Conservation (phyloP, 2,329 filamentous ascomycete genomes). For the Nigrospora sphaerica region DNA sequence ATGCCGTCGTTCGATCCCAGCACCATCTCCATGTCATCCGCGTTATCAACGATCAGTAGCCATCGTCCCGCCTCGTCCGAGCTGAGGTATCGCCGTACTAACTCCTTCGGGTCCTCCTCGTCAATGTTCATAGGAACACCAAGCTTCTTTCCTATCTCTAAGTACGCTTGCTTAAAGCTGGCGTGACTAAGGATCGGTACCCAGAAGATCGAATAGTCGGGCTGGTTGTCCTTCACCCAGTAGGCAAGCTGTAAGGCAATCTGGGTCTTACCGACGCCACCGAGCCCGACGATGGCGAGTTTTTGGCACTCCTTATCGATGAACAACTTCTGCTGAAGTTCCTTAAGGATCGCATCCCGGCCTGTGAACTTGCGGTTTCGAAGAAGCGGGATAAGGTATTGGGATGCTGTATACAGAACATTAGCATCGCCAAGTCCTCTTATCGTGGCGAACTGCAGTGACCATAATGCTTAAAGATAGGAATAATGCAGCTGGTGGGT, state of each 20-base stretch:
- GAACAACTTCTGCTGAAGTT: no score
- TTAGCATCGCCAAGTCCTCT: no score
- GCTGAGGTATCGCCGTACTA: no score
- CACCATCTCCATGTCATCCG: slow-evolving; percentile 21
- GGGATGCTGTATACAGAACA: no score
- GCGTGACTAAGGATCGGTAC: slow-evolving; percentile 19
- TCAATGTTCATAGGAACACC: no score
- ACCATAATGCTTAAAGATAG: no score
- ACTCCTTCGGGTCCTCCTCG: no score
- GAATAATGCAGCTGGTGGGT: no score
- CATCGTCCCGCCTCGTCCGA: slow-evolving; percentile 17
- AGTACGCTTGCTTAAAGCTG: slow-evolving; percentile 27
- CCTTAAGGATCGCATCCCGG: no score
- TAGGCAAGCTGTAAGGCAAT: slow-evolving; percentile 28
- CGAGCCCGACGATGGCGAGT: slow-evolving; percentile 23
- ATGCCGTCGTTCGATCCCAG: not conserved
- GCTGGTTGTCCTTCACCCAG: slow-evolving; percentile 13
- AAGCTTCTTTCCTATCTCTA: slow-evolving; percentile 21
- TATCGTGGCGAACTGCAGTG: no score
- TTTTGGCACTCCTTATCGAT: no score
- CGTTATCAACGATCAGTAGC: slow-evolving; percentile 37
- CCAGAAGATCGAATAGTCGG: slow-evolving; percentile 31
- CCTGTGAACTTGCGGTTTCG: no score
- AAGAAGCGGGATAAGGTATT: not conserved
- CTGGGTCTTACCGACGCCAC: slow-evolving; percentile 31